Evolutionary conservation across 805 yeast species (phyloP).

Genomic region (Lachancea quebecensis): DNA sequence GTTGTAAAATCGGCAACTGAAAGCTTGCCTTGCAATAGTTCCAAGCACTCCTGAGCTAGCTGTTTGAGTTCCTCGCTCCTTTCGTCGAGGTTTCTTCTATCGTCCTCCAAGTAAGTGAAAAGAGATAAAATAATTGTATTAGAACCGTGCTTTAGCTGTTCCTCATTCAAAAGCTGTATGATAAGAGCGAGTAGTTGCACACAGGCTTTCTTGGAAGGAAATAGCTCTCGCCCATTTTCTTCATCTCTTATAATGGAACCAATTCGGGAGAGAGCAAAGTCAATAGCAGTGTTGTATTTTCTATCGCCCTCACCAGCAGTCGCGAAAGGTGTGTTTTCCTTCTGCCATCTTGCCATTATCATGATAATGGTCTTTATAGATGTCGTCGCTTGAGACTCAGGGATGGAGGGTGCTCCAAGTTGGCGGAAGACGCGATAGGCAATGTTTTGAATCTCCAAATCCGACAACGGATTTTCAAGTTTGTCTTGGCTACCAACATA

Average conservation of each 20-base stretch:
- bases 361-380: constrained; percentile 59
- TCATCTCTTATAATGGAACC: constrained; percentile 63
- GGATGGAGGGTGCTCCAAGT: constrained; percentile 68
- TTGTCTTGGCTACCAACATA: constrained; percentile 39
- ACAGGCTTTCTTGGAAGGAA: constrained; percentile 56
- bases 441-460: constrained; percentile 54
- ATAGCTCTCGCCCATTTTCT: constrained; percentile 44
- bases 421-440: constrained; percentile 68
- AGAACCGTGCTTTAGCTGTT: constrained; percentile 37
- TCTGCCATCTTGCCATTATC: constrained; percentile 57
- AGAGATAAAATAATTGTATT: constrained; percentile 50
- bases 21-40: constrained; percentile 56
- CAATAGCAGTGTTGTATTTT: constrained; percentile 22
- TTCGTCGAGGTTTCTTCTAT: constrained; percentile 25
- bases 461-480: constrained; percentile 31
- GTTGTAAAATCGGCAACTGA: constrained; percentile 65
- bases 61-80: constrained; percentile 46
- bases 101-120: constrained; percentile 41
- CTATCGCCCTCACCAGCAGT: constrained; percentile 26
- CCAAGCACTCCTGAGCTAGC: constrained; percentile 58
- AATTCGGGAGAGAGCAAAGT: constrained; percentile 46
- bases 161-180: constrained; percentile 41
- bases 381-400: constrained; percentile 56
- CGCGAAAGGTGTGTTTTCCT: constrained; percentile 34
- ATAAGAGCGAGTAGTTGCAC: constrained; percentile 67